These are phyloP conservation scores for Picochlorum sp. DNA, from an alignment of 139 green algal species.

Conservation along the genomic window DNA sequence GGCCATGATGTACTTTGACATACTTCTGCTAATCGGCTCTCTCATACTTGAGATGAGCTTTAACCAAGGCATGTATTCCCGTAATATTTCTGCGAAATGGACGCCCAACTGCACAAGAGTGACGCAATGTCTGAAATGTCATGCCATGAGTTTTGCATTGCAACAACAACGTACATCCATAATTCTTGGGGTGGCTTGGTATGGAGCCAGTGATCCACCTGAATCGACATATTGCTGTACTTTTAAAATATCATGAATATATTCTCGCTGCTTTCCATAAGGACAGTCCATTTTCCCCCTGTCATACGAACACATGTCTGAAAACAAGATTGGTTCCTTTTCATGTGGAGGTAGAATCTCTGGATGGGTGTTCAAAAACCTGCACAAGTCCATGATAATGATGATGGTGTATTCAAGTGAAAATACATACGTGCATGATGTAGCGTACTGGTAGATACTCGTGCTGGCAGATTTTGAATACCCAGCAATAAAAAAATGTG, in stretches of 20 bases:
- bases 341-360: background rate
- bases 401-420: background rate
- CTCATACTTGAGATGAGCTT: constrained; percentile 19
- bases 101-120: background rate
- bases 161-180: background rate
- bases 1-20: constrained; percentile 19
- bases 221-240: background rate
- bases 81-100: background rate
- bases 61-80: constrained; percentile 21
- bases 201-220: background rate
- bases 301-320: background rate
- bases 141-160: no score
- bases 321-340: background rate
- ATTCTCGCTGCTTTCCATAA: background rate
- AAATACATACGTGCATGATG: background rate
- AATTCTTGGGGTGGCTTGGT: background rate
- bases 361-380: constrained; percentile 1
- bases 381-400: background rate
- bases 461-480: constrained; percentile 2
- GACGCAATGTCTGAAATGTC: no score
- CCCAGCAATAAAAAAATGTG: constrained; percentile 2
- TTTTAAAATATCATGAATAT: background rate
- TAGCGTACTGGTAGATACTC: background rate
- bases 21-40: constrained; percentile 17
- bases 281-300: constrained; percentile 3